Conservation (phyloP, 495 filamentous ascomycete species). For the Lasiosphaeria ovina region DNA sequence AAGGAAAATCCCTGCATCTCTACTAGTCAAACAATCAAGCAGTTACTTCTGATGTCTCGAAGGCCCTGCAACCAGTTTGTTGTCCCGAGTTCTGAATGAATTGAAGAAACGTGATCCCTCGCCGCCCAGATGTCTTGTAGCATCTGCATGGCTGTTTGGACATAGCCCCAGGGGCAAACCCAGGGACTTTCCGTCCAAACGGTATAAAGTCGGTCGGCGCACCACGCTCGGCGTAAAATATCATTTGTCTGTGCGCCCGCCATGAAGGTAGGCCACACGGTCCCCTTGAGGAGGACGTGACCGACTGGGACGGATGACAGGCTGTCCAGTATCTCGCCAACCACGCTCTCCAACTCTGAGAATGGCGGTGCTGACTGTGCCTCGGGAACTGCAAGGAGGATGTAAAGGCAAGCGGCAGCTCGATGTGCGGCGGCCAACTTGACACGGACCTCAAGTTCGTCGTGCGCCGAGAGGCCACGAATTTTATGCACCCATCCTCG, state of each 20-base stretch:
- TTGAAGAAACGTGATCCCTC: constrained; percentile 22
- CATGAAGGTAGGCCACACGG: constrained; percentile 58
- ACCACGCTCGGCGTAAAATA: constrained; percentile 31
- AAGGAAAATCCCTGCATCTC: neutral
- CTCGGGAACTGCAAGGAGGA: constrained; percentile 30
- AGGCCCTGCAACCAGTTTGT: constrained; percentile 40
- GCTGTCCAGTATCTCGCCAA: constrained; percentile 42
- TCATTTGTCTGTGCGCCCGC: constrained; percentile 50
- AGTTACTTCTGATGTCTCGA: constrained; percentile 34
- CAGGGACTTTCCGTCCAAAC: constrained; percentile 32
- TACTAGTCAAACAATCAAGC: constrained; percentile 37
- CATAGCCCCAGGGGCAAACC: constrained; percentile 46
- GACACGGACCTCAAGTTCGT: constrained; percentile 38
- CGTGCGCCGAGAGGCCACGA: constrained; percentile 28
- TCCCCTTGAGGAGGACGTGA: constrained; percentile 51
- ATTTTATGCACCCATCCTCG: constrained; percentile 38
- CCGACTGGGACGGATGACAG: constrained; percentile 46
- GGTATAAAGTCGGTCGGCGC: constrained; percentile 35
- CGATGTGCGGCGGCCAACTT: constrained; percentile 46
- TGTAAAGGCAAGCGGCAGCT: constrained; percentile 43
- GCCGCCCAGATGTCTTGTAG: constrained; percentile 40
- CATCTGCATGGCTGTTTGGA: constrained; percentile 42
- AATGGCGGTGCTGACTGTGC: constrained; percentile 15
- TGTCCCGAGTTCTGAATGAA: neutral
- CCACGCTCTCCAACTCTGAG: constrained; percentile 30